phyloP scores from a whole-genome alignment of 495 filamentous ascomycete genomes.

The Tuber aestivum region DNA sequence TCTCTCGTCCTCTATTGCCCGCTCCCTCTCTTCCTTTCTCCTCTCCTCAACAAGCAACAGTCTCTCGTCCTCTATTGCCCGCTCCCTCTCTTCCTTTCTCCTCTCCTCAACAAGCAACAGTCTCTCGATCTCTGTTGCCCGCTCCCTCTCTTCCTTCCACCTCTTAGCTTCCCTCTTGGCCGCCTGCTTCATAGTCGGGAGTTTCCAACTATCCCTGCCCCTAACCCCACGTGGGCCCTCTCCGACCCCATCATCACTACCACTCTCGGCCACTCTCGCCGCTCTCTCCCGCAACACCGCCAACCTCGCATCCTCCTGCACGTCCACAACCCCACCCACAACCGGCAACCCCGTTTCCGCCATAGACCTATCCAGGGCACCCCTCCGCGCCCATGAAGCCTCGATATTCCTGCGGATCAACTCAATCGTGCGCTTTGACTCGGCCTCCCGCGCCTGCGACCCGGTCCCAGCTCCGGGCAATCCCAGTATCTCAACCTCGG shows the following conservation, averaged over 20 bases:
- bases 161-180: background rate
- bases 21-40: background rate
- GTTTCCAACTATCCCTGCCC: background rate
- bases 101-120: background rate
- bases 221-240: background rate
- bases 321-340: background rate
- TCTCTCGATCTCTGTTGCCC: background rate
- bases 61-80: background rate
- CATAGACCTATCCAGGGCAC: background rate
- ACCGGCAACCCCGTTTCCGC: background rate
- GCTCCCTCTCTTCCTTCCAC: background rate
- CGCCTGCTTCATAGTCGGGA: no score
- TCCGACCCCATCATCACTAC: background rate
- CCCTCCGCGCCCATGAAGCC: background rate
- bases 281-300: background rate
- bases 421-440: conserved; percentile 3
- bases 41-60: background rate
- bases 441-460: background rate
- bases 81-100: background rate
- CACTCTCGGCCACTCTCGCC: background rate
- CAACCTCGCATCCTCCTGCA: conserved; percentile 1
- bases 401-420: background rate
- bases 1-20: background rate
- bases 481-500: conserved; percentile 20
- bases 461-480: background rate